These are phyloP conservation scores for Cinnamomum chago DNA, from an alignment of 164 flowering plant genomes.

Conservation along the genomic window DNA sequence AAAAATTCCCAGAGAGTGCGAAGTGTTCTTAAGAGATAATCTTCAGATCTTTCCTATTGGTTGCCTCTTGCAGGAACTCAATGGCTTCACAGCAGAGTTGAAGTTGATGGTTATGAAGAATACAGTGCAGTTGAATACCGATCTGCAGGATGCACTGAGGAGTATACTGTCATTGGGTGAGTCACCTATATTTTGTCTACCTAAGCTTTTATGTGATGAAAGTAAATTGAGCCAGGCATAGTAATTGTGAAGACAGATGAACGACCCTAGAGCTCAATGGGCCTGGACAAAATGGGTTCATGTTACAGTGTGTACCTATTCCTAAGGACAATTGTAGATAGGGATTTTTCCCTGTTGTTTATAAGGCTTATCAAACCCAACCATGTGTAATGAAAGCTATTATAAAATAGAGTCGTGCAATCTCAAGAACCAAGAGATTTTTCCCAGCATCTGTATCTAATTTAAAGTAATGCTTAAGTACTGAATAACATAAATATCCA, in stretches of 20 bases:
- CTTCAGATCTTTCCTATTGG: background rate
- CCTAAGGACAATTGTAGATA: too few species aligned
- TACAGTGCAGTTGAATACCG: slow-evolving; percentile 80
- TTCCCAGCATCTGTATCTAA: too few species aligned
- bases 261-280: too few species aligned
- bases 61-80: slow-evolving; percentile 55
- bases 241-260: too few species aligned
- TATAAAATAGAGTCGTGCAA: too few species aligned
- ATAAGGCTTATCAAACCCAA: too few species aligned
- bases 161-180: slow-evolving; percentile 66
- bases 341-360: too few species aligned
- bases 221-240: background rate
- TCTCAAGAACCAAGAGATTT: too few species aligned
- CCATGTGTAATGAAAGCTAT: too few species aligned
- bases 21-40: background rate
- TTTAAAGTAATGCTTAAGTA: background rate
- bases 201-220: background rate
- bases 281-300: too few species aligned
- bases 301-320: too few species aligned
- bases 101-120: slow-evolving; percentile 85
- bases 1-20: background rate
- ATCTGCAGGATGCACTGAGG: slow-evolving; percentile 90
- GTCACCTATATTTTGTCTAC: slow-evolving; percentile 17
- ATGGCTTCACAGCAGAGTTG: slow-evolving; percentile 92
- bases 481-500: background rate